Conservation (phyloP, 2,329 filamentous ascomycete species). For the Aspergillus novoparasiticus region DNA sequence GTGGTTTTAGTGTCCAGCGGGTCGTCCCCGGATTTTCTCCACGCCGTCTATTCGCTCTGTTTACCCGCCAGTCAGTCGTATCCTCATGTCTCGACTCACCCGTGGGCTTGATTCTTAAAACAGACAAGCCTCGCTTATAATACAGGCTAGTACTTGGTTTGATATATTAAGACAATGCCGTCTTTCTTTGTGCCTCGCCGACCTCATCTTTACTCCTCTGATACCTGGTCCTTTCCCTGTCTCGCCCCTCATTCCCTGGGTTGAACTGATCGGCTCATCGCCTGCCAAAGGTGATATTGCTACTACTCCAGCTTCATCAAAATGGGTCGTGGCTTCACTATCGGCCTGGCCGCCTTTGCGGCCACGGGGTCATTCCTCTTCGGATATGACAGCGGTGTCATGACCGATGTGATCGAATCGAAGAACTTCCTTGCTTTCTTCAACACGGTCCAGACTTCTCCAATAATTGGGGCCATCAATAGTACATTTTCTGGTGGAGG, state of each 20-base stretch:
- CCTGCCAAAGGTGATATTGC: background rate
- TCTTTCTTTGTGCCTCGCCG: background rate
- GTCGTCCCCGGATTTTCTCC: slow-evolving; percentile 18
- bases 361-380: slow-evolving; percentile 43
- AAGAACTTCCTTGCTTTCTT: slow-evolving; percentile 62
- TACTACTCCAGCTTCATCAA: background rate
- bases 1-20: slow-evolving; percentile 9
- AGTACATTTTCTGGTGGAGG: slow-evolving; percentile 65
- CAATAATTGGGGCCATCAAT: slow-evolving; percentile 64
- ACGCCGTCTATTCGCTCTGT: slow-evolving; percentile 4
- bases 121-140: background rate
- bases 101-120: background rate
- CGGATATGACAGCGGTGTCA: slow-evolving; percentile 45
- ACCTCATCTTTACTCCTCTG: background rate
- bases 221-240: background rate
- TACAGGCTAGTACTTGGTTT: background rate
- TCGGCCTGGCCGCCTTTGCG: slow-evolving; percentile 44
- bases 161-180: slow-evolving; percentile 9
- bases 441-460: slow-evolving; percentile 51
- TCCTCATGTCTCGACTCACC: background rate
- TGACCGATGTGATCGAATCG: slow-evolving; percentile 55
- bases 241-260: background rate
- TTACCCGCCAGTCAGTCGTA: slow-evolving; percentile 5
- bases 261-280: background rate
- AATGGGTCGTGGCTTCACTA: slow-evolving; percentile 47